Base-by-base conservation (phyloP, 2,329 filamentous ascomycete genomes). In the Cladosporium halotolerans region DNA sequence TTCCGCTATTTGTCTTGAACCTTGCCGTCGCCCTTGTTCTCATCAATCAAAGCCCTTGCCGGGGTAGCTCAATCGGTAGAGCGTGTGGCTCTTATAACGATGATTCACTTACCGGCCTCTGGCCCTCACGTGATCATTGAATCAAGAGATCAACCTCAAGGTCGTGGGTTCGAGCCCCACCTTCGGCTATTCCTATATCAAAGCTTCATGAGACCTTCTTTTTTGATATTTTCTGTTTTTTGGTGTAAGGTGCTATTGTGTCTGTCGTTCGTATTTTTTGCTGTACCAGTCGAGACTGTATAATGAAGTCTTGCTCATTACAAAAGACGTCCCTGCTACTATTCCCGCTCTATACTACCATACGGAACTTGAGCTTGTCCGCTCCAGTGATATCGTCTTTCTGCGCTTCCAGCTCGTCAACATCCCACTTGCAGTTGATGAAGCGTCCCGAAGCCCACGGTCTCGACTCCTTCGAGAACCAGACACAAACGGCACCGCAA, bases 1-100 rank as follows among this genome's bases (percentile, higher is more conserved):
- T 4, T 7, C 23, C 23, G 23, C 23, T 7, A 28, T 28, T 28
- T 4, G 3, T 28, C 9, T 33, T 13, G 10, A 1, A 3, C 19
- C 23, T 8, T 19, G n/a, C 9, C 13, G 4, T 19, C 41, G 11
- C 41, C 18, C 8, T 1, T 14, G 3, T 2, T 6, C 10, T n/a
- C 46, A 49, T 41, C 46, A 49, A 49, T 19, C 16, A 42, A 19
- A 32, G 41, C 46, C 46, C 46, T 49, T 49, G 73, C 73, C 68
- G 67, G 72, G 72, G 70, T 75, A 75, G 73, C 73, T 76, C 73
- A 76, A 76, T 76, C 72, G 73, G 73, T 72, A 75, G 73, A 75
- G 73, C 73, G 73, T 76, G 73, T 73, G 73, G 72, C 73, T 76
- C 73, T 75, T 76, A 76, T 40, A 18, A 33, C n/a, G 23, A 28